phyloP scores from a whole-genome alignment of 345 rosid genomes.

The Pistacia vera region DNA sequence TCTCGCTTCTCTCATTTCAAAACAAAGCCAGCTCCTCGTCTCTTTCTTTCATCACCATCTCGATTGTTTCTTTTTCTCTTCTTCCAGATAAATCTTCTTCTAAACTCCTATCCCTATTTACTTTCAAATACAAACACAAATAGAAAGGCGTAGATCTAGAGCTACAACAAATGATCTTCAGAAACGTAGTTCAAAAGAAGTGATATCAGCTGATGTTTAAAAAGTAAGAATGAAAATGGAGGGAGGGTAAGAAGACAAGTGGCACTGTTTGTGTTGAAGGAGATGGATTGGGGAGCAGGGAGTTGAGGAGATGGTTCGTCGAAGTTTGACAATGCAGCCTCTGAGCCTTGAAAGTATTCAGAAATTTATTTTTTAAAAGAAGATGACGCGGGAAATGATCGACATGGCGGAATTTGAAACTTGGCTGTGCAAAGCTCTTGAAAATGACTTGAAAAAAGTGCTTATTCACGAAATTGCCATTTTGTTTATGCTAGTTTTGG shows the following conservation, averaged over 20 bases:
- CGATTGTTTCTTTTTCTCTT: neutral
- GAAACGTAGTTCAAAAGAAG: too few species aligned
- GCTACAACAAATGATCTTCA: neutral
- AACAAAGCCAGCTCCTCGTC: slow-evolving; percentile 81
- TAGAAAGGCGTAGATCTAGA: slow-evolving; percentile 21
- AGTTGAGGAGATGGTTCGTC: neutral
- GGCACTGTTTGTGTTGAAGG: neutral
- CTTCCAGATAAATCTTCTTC: neutral
- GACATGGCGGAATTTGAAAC: slow-evolving; percentile 15
- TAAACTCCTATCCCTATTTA: neutral
- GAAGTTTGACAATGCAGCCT: slow-evolving; percentile 5
- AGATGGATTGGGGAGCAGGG: neutral
- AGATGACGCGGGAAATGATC: neutral
- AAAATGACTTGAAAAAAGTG: neutral
- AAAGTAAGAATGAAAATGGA: too few species aligned
- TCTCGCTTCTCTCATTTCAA: slow-evolving; percentile 87
- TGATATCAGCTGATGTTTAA: too few species aligned
- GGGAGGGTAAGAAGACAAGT: neutral
- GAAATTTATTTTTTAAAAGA: neutral
- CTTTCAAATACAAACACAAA: neutral
- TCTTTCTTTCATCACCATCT: slow-evolving; percentile 52
- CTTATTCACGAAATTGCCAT: slow-evolving; percentile 10
- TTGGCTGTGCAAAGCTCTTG: neutral
- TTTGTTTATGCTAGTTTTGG: too few species aligned
- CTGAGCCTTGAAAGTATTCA: neutral